Evolutionary conservation across 768 basidiomycete genomes (phyloP), one percentile per base, ranked within the genome.

Genomic region (Russula lepida): DNA sequence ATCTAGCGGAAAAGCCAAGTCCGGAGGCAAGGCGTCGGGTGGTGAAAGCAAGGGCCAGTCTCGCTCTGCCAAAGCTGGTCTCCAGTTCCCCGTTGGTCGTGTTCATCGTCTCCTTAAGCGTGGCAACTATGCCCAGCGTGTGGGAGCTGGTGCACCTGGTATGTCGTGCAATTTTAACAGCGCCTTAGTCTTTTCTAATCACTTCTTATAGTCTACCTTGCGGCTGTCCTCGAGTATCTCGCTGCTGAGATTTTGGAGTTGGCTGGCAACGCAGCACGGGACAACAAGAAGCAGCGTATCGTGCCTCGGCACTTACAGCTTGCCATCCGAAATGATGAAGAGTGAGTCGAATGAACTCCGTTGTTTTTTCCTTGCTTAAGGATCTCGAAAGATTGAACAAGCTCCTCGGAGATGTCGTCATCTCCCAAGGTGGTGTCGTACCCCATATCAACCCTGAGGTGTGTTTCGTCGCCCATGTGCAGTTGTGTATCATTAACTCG

Each of bases 211-310:
- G 90, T 95, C 50, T 95, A 95, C 75, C 86, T 94, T 66, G 92
- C 91, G 55, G 91, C 91, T 49, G 92, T 94, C 60, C 85, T 95
- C 60, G 93, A 94, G 71, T 92, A 95, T 75, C 82, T 95, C 63
- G 84, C 92, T 43, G 93, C 93, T 49, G 93, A 95, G 73, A 94
- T 95, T 72, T 83, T 95, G 68, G 93, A 95, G 77, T 78, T 95
- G 47, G 92, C 93, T 63, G 93, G 93, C 39, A 89, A 90, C 59
- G 89, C 90, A 37, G 89, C 90, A 46, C 87, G 89, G 59, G 89
- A 89, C 75, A 92, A 92, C 80, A 92, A 91, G 81, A 91, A 94
- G 78, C 88, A 92, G 66, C 92, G 94, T 83, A 95, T 95, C 70
- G 90, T 95, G 28, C 94, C 93, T 49, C 88, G 94, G 74, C 94